Evolutionary conservation across 192 early-diverging fungal genomes (phyloP), one percentile per base, ranked within the genome.

Genomic region (Tieghemiomyces parasiticus): DNA sequence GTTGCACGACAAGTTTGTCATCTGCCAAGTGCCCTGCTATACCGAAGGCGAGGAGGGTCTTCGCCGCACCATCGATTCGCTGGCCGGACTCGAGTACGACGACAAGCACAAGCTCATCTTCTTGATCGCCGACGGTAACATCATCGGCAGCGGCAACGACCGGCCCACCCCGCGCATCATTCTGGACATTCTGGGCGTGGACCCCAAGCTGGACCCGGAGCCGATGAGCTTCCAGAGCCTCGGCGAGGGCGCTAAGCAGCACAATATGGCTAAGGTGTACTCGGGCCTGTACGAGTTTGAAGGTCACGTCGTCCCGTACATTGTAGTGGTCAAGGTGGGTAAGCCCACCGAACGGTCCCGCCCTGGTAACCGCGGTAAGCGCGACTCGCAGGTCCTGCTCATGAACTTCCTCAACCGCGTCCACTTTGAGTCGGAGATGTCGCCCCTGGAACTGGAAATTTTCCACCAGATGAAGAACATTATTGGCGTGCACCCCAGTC

Each of bases 311-410:
- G 92, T 97, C 12, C 94, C 94, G 0, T 95, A 90, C 62, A 81
- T 97, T 55, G 91, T 97, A 3, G 86, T 95, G 6, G 93, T 81
- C 63, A 97, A 97, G 70, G 84, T 89, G 38, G 95, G 95, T 63
- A 87, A 85, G 66, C 89, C 87, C 0, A 77, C 74, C 30, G 93
- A 97, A 68, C 77, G 82, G 26, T 76, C 74, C 35, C 80, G 83
- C n/a, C 92, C 93, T 29, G 95, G 95, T 33, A 97, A 97, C 70
- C 78, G 93, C 58, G 95, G 95, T 61, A 97, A 97, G 71, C 91
- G 95, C 56, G 95, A 97, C 73, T 96, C 95, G 38, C 95, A 97
- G 73, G 77, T 97, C 64, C 81, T 95, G 53, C 71, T 93, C 55
- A 97, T 97, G 85, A 77, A 81, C 51, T 97, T 95, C 77, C 71